Evolutionary conservation across 2,329 filamentous ascomycete species (phyloP).

Genomic region (Claviceps pazoutovae): DNA sequence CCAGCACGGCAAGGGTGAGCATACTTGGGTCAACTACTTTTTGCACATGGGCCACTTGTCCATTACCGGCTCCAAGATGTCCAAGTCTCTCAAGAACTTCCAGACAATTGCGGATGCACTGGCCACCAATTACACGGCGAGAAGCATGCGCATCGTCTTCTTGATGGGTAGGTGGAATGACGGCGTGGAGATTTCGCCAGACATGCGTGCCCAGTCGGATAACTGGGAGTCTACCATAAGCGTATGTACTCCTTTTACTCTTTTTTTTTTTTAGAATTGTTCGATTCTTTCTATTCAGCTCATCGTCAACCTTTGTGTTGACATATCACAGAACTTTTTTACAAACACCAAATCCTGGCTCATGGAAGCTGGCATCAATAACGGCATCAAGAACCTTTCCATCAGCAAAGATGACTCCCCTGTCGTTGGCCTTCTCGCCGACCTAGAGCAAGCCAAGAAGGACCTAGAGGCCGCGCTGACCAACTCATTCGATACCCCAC

Average conservation of each 20-base stretch:
- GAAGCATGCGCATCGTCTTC: constrained; percentile 74
- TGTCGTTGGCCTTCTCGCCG: constrained; percentile 20
- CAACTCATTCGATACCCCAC: constrained; percentile 80
- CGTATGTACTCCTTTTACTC: constrained; percentile 21
- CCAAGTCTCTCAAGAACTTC: constrained; percentile 90
- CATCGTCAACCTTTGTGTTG: background rate
- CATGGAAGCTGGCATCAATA: constrained; percentile 26
- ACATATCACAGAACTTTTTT: constrained; percentile 39
- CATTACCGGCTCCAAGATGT: constrained; percentile 90
- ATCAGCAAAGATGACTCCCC: constrained; percentile 19
- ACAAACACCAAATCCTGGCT: constrained; percentile 41
- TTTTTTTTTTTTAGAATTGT: background rate
- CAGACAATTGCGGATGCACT: constrained; percentile 82
- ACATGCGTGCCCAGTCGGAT: constrained; percentile 59
- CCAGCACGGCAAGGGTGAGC: constrained; percentile 33
- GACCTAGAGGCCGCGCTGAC: constrained; percentile 47
- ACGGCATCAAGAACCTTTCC: constrained; percentile 24
- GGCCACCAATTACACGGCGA: constrained; percentile 53
- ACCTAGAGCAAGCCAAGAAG: constrained; percentile 38
- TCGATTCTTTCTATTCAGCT: background rate
- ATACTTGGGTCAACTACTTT: constrained; percentile 92
- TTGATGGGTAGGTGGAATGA: constrained; percentile 82
- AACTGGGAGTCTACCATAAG: constrained; percentile 72
- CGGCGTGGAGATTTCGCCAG: constrained; percentile 77
- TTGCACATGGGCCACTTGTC: constrained; percentile 81